Base-by-base conservation (phyloP, 257 asterid genomes). In the Solanum habrochaites region DNA sequence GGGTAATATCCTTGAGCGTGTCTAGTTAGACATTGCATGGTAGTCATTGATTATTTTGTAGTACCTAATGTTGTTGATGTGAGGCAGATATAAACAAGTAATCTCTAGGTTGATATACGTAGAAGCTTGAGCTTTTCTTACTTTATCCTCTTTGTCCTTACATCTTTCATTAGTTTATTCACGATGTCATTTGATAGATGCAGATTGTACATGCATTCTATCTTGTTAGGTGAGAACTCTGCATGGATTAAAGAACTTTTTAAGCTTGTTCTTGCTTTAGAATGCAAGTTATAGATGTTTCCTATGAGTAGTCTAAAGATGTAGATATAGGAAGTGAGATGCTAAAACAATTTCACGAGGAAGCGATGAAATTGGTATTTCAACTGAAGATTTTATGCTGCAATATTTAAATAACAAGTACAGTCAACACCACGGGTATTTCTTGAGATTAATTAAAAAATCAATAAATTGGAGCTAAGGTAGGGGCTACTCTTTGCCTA, bases 1-100 rank as follows among this genome's bases (percentile, higher is more conserved):
- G 98, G 92, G 95, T 95, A 93, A 92, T 86, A 87, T 80, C 29
- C 25, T 80, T 27, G 42, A 80, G 27, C 47, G 37, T 45, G 84
- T 80, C 29, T 80, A 80, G 27, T 80, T 49, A 80, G 43, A 45
- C n/a, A 27, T 9, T 80, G 66, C 42, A 80, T 87, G 32, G 3
- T 31, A 31, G 32, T 31, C 32, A 31, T 31, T 31, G 32, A 31
- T 27, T 27, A 27, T 27, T 27, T 27, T 27, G 29, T 27, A 27
- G 1, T 27, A 27, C 29, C 29, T 27, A 27, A 27, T 27, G 29
- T 27, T 27, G 29, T 27, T 27, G 29, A 27, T 27, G 29, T 27
- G 29, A 27, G 1, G 29, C 29, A 27, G 29, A 27, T 27, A 27
- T 27, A 27, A 27, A 27, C 1, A 27, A 27, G 29, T 27, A 1